phyloP scores from a whole-genome alignment of 495 filamentous ascomycete genomes.

The Xylaria curta region DNA sequence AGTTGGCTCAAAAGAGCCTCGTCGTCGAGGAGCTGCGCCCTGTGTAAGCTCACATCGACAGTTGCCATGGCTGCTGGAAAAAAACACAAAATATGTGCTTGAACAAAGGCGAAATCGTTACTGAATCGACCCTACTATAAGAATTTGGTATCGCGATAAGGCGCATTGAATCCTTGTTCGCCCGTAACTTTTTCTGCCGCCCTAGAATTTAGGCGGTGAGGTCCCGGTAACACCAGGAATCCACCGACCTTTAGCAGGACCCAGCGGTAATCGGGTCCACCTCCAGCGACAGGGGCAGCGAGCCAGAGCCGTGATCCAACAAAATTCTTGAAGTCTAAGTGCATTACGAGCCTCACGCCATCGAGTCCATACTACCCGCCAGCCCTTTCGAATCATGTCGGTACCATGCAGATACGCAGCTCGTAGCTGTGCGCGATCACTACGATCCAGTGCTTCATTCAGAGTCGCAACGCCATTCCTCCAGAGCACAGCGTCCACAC shows the following conservation, averaged over 20 bases:
- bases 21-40: constrained; percentile 47
- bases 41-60: constrained; percentile 51
- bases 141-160: constrained; percentile 28
- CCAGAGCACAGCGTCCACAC: constrained; percentile 43
- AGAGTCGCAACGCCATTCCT: constrained; percentile 49
- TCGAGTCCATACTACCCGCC: constrained; percentile 24
- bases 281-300: constrained; percentile 25
- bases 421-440: constrained; percentile 64
- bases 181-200: constrained; percentile 42
- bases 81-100: constrained; percentile 33
- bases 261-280: background rate
- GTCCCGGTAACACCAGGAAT: constrained; percentile 19
- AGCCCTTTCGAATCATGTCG: constrained; percentile 57
- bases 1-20: constrained; percentile 57
- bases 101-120: constrained; percentile 28
- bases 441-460: constrained; percentile 48
- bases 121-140: constrained; percentile 18
- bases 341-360: constrained; percentile 30
- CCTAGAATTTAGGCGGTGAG: constrained; percentile 42
- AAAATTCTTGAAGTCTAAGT: constrained; percentile 34
- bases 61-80: constrained; percentile 46
- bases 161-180: constrained; percentile 19
- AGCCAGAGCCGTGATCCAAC: constrained; percentile 36
- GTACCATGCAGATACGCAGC: constrained; percentile 63
- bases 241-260: constrained; percentile 6